Base-by-base conservation (phyloP, 192 early-diverging fungal species). In the Backusella psychrophila region DNA sequence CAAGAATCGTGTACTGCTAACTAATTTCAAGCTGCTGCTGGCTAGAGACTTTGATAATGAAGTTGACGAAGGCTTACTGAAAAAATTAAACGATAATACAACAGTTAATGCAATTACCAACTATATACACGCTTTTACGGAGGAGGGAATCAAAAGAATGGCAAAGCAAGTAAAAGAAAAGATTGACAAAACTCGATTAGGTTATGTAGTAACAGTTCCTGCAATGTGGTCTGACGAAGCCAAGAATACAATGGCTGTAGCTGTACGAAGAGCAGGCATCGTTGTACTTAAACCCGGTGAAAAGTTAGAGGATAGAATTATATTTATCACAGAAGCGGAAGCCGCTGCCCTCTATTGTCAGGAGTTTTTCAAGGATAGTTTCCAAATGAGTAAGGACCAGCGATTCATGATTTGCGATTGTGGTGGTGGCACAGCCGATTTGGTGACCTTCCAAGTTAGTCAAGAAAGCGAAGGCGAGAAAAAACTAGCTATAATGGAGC, bases 341-440 rank as follows among this genome's bases (percentile, higher is more conserved):
- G 87, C 87, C 6, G 87, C 83, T 31, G 88, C 88, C 11, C 75
- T 89, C 53, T 89, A 89, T 66, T 85, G 86, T 53, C 83, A 87
- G 71, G 78, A 81, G 49, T 59, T 9, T 26, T 85, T 82, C 74
- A 84, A 26, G 9, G 80, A 83, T 15, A 71, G 79, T n/a, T 75
- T 85, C 39, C 74, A 83, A 49, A 63, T 87, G 42, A 46, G 33
- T 19, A 65, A 69, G 26, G 78, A 78, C 2, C 76, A 85, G 63
- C 73, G 74, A 39, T 82, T 87, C 49, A 84, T 85, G 86, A 81
- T 87, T 44, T 85, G 84, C 33, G 86, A 87, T 72, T 82, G 82
- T 38, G 86, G 86, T 72, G 86, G 86, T 59, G 86, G 86, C n/a
- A 87, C 86, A 1, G 84, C 85, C 21, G 86, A 87, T 76, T 68